Evolutionary conservation across 106 monocot genomes (phyloP), one percentile per base, ranked within the genome.

Genomic region (Dendrobium chrysotoxum): DNA sequence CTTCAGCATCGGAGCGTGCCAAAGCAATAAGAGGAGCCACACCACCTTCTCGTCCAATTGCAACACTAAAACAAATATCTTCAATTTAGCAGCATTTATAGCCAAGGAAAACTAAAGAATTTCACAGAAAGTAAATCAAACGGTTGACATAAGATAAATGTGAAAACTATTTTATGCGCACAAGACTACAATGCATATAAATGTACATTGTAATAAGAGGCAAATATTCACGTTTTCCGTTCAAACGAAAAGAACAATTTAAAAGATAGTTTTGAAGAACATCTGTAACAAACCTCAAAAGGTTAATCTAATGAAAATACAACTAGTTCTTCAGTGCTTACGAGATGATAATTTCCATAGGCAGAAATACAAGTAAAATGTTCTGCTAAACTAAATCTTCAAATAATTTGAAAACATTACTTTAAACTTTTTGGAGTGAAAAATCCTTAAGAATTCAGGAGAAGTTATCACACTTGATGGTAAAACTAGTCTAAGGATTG

Each of bases 31-130:
- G 87, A 80, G 89, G 89, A 23, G 83, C 85, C 70, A 92, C 85
- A 71, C 92, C 92, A 76, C 92, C 92, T 87, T 87, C 87, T 81
- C 77, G 85, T 78, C 89, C 92, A 82, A 92, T 92, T 72, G 89
- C 86, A 76, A 76, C 26, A 76, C 76, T 76, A 47, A 76, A 45
- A 76, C 46, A 45, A 26, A 25, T 20, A 76, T 50, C 76, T 41
- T 21, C 8, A 45, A 76, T 47, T 61, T 75, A 75, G 41, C 3
- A 75, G n/a, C 8, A 75, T 41, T 26, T 3, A 42, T 41, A 7
- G 41, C 42, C n/a, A 17, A 41, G 74, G 42, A 41, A 75, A 42
- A 4, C 21, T 17, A 42, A 75, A 75, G 7, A 75, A 20, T 42
- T 44, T 42, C 39, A 65, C 64, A 35, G 26, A 8, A 5, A 75